A percentile compares a stretch with the other conserved stretches of the same genome.
Evolutionary conservation across 345 rosid genomes (phyloP).

Genomic region (Eucalyptus leucophloia): DNA sequence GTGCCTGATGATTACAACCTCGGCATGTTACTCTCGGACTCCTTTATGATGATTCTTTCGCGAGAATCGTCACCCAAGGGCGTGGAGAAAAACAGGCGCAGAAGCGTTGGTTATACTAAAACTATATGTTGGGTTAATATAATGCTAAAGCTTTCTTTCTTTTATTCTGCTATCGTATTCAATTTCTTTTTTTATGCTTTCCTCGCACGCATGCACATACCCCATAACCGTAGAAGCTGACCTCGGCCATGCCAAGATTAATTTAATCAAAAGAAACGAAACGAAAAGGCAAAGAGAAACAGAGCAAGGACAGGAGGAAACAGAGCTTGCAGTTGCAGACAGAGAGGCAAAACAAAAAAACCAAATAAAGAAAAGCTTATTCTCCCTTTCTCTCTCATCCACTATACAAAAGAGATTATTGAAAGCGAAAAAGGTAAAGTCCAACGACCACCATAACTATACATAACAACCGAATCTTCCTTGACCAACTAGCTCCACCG

Average conservation of each 20-base stretch:
- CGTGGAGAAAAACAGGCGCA: constrained; percentile 21
- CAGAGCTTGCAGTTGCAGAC: neutral
- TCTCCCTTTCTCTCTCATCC: neutral
- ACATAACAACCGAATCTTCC: neutral
- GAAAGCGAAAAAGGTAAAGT: neutral
- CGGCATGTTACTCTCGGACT: constrained; percentile 32
- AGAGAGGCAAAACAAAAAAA: neutral
- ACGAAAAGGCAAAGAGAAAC: neutral
- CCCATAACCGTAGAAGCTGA: neutral
- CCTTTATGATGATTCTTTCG: constrained; percentile 1
- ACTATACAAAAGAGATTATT: neutral
- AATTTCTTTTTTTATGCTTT: neutral
- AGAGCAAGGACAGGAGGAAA: neutral
- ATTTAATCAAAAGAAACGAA: neutral
- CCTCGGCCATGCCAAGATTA: neutral
- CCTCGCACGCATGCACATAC: neutral
- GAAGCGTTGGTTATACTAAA: constrained; percentile 21
- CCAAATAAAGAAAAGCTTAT: neutral
- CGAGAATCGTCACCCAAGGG: constrained; percentile 17
- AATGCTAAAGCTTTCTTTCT: neutral
- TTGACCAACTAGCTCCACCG: neutral
- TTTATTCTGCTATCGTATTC: neutral
- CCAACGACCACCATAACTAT: neutral
- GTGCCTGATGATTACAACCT: constrained; percentile 33
- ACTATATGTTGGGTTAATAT: neutral